Conservation (phyloP, 2,329 filamentous ascomycete genomes). For the Penicillium sp. region DNA sequence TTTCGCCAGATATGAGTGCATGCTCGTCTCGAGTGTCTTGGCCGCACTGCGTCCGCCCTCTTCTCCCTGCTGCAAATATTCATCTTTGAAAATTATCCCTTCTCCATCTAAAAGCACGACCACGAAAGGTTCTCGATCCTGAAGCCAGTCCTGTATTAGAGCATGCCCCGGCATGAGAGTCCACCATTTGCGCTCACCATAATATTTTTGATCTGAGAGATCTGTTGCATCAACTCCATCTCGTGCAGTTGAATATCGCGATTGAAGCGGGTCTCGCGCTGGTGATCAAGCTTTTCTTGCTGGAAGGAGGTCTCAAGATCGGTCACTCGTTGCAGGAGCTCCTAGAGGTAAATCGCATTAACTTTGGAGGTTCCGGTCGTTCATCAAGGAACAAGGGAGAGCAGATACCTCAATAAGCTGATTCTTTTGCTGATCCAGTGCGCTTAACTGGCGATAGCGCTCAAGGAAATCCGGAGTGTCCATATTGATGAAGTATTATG, state of each 20-base stretch:
- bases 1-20: conserved; percentile 43
- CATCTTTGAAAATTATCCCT: conserved; percentile 52
- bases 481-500: conserved; percentile 22
- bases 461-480: conserved; percentile 35
- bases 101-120: conserved; percentile 54
- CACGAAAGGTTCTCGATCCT: conserved; percentile 53
- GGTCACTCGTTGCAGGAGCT: conserved; percentile 43
- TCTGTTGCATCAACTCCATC: conserved; percentile 46
- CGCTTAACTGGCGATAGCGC: conserved; percentile 44
- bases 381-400: conserved; percentile 2
- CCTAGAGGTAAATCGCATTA: conserved; percentile 31
- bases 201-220: conserved; percentile 42
- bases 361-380: conserved; percentile 8
- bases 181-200: conserved; percentile 36
- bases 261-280: conserved; percentile 46
- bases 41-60: conserved; percentile 52
- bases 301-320: conserved; percentile 44
- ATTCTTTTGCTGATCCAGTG: conserved; percentile 46
- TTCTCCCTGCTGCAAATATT: conserved; percentile 49
- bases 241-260: conserved; percentile 47
- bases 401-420: conserved; percentile 44
- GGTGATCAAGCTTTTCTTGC: conserved; percentile 45
- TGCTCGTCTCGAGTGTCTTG: conserved; percentile 43
- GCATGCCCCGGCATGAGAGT: background rate
- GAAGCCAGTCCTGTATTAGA: conserved; percentile 10